Evolutionary conservation across 495 filamentous ascomycete genomes (phyloP).

Genomic region (Podospora comata): DNA sequence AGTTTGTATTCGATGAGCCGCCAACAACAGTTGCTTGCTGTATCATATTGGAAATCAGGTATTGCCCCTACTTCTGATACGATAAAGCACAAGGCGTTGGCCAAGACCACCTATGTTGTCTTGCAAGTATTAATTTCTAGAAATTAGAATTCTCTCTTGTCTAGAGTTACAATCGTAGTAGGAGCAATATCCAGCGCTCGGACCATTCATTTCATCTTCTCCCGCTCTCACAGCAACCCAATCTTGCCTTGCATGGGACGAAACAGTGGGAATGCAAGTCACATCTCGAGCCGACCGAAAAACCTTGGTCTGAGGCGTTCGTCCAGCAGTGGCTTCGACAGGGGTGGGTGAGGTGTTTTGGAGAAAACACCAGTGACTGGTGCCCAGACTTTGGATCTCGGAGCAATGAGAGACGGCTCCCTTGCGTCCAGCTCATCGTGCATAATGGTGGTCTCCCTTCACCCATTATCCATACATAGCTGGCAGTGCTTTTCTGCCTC

Average conservation of each 20-base stretch:
- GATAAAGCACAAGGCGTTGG: not conserved
- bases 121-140: not conserved
- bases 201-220: conserved; percentile 7
- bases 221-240: conserved; percentile 5
- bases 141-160: not conserved
- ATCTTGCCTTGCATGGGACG: conserved; percentile 6
- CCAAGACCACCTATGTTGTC: not conserved
- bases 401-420: conserved; percentile 4
- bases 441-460: conserved; percentile 14
- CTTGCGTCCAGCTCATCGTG: conserved; percentile 38
- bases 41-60: not conserved
- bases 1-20: not conserved
- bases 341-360: conserved; percentile 6
- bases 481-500: not conserved
- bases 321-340: conserved; percentile 6
- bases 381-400: conserved; percentile 2
- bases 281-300: conserved; percentile 3
- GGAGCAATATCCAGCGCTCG: not conserved
- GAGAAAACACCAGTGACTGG: conserved; percentile 1
- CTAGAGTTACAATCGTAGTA: not conserved
- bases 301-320: conserved; percentile 1
- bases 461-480: conserved; percentile 2
- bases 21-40: not conserved
- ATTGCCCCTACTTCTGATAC: not conserved
- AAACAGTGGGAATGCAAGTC: conserved; percentile 8